Percentiles rank a stretch among this genome's conserved stretches.
phyloP scores from a whole-genome alignment of 345 rosid species.

The Populus ilicifolia region DNA sequence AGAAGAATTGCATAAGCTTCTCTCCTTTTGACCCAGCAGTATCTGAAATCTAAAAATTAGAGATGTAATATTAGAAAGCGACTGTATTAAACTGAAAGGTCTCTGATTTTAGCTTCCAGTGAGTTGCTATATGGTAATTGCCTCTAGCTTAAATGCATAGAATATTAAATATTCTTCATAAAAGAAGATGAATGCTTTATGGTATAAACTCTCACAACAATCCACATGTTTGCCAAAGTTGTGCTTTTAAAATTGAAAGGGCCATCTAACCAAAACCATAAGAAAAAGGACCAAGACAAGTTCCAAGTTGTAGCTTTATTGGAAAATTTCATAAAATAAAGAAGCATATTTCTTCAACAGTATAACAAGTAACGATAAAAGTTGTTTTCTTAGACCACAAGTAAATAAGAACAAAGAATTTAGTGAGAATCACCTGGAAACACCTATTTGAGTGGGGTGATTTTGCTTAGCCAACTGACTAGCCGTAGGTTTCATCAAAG shows the following conservation, averaged over 20 bases:
- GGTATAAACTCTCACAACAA: background rate
- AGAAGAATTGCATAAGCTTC: constrained; percentile 43
- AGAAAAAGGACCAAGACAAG: background rate
- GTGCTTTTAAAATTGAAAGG: background rate
- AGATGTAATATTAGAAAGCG: background rate
- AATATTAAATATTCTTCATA: background rate
- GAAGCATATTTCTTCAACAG: background rate
- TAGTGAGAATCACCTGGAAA: constrained; percentile 48
- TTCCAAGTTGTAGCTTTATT: background rate
- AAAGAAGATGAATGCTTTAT: background rate
- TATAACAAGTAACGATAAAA: background rate
- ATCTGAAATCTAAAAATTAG: constrained; percentile 43
- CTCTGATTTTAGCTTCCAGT: background rate
- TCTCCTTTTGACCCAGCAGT: constrained; percentile 35
- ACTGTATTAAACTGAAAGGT: constrained; percentile 1
- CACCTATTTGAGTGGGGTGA: constrained; percentile 28
- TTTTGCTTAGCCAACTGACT: constrained; percentile 82
- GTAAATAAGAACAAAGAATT: background rate
- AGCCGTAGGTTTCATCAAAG: constrained; percentile 93
- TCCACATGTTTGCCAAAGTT: background rate
- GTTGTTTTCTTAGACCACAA: background rate
- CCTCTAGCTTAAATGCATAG: background rate
- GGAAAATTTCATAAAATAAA: background rate
- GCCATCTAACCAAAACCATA: background rate
- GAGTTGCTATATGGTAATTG: background rate